Evolutionary conservation across 2,329 filamentous ascomycete species (phyloP), one percentile per base, ranked within the genome.

Genomic region (Zymoseptoria tritici): DNA sequence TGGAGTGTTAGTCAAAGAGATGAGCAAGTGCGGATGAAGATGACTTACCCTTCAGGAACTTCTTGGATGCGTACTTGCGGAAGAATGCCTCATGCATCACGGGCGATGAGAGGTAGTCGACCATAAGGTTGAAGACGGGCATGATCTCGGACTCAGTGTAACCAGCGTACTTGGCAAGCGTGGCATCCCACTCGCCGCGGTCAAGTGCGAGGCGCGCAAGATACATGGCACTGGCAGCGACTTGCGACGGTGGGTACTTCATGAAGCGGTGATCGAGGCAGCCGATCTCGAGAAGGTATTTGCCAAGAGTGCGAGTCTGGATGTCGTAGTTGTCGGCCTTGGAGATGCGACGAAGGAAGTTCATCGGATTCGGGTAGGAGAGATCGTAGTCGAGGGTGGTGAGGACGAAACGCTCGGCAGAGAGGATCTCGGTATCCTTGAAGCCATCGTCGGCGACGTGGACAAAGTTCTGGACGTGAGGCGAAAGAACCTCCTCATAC

Each of bases 291-390:
- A 96, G 91, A 54, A 99, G 82, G 75, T 97, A 99, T 79, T 99
- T 99, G 75, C 91, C 94, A 61, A 99, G 85, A 53, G 94, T 99
- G 70, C 94, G 90, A 62, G 92, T 96, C 76, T 97, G 91, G 71
- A 97, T 96, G 76, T 99, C 93, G 78, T 99, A 99, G 81, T 96
- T 94, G 79, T 99, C 95, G 71, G 94, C 95, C 82, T 99, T 99
- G 63, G 93, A 97, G 76, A 99, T 96, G 67, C 95, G 90, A 66
- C 94, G 90, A 62, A 99, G 85, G 80, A 99, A 99, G 83, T 99
- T 99, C 94, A 99, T 99, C 21, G 94, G 94, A 78, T 99, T 99
- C 59, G 94, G 94, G 73, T 97, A 99, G 80, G 92, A 97, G 65
- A 99, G 85, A 74, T 99, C 93, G 75, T 97, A 99, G 79, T 97